These are phyloP conservation scores for Ambrosiella xylebori DNA, from an alignment of 2,329 filamentous ascomycete genomes.

Conservation along the genomic window DNA sequence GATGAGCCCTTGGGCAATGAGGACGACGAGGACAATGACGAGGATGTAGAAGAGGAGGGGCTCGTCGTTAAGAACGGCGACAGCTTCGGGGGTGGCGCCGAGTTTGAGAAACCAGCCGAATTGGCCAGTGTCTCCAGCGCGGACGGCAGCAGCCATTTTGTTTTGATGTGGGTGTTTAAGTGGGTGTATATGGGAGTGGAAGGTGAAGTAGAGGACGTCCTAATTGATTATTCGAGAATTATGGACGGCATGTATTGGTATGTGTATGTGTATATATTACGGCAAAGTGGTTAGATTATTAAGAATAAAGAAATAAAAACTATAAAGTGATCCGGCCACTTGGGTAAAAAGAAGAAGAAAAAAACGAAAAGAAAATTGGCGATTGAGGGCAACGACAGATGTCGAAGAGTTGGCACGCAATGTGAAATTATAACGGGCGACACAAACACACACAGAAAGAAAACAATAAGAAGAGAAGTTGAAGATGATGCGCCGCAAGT, in stretches of 20 bases:
- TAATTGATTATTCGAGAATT: not conserved
- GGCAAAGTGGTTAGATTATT: not conserved
- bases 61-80: constrained; percentile 44
- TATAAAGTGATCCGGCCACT: constrained; percentile 4
- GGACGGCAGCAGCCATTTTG: constrained; percentile 12
- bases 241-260: not conserved
- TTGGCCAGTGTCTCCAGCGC: constrained; percentile 21
- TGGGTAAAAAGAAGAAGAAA: not conserved
- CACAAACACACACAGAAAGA: not conserved
- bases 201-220: not conserved
- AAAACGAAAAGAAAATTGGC: not conserved
- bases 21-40: constrained; percentile 32
- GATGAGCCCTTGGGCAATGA: constrained; percentile 29
- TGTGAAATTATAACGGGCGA: not conserved
- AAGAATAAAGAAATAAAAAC: not conserved
- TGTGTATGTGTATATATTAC: not conserved
- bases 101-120: constrained; percentile 40
- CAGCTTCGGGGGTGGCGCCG: constrained; percentile 39
- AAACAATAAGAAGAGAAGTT: constrained; percentile 9
- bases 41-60: constrained; percentile 41
- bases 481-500: constrained; percentile 6
- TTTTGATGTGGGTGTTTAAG: not conserved
- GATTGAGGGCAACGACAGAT: too few species aligned
- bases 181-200: constrained; percentile 9
- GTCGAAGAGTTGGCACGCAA: too few species aligned